A percentile compares a stretch with the other conserved stretches of the same genome.
phyloP scores from a whole-genome alignment of 192 early-diverging fungal genomes.

The Backusella mclennaniae region DNA sequence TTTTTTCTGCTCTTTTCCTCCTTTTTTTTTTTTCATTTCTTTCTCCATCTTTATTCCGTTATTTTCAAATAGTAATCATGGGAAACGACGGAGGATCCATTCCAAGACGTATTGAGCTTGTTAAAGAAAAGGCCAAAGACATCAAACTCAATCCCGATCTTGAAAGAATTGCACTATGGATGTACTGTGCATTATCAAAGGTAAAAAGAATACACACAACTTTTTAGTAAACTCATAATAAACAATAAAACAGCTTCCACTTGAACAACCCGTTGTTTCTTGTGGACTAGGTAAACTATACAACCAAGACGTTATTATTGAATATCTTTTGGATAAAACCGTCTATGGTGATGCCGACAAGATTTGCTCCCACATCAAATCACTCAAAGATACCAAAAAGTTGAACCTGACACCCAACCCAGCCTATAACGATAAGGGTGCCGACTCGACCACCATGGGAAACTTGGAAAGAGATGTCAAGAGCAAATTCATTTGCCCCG shows the following conservation, averaged over 20 bases:
- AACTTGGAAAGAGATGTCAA: slow-evolving; percentile 52
- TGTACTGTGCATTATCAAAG: slow-evolving; percentile 79
- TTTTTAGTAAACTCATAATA: neutral
- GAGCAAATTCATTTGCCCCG: slow-evolving; percentile 71
- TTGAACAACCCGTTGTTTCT: slow-evolving; percentile 66
- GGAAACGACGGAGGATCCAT: slow-evolving; percentile 90
- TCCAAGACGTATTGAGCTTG: slow-evolving; percentile 80
- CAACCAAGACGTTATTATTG: slow-evolving; percentile 78
- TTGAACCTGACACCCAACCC: slow-evolving; percentile 71
- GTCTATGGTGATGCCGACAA: slow-evolving; percentile 78
- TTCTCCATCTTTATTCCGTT: neutral
- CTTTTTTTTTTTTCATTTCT: neutral
- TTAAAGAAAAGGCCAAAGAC: slow-evolving; percentile 73
- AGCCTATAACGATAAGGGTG: slow-evolving; percentile 42
- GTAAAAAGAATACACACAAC: slow-evolving; percentile 22
- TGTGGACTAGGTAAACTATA: slow-evolving; percentile 77
- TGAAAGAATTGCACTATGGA: slow-evolving; percentile 63
- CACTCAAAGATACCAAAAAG: slow-evolving; percentile 69
- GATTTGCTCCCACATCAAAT: slow-evolving; percentile 70
- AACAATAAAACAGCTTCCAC: slow-evolving; percentile 35
- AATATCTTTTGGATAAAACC: slow-evolving; percentile 67
- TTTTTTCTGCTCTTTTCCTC: neutral
- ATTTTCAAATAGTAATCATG: slow-evolving; percentile 36
- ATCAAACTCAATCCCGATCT: slow-evolving; percentile 66
- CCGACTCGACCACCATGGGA: slow-evolving; percentile 42